Conservation (phyloP, 2,329 filamentous ascomycete species). For the Pseudocercospora pini-densiflorae region DNA sequence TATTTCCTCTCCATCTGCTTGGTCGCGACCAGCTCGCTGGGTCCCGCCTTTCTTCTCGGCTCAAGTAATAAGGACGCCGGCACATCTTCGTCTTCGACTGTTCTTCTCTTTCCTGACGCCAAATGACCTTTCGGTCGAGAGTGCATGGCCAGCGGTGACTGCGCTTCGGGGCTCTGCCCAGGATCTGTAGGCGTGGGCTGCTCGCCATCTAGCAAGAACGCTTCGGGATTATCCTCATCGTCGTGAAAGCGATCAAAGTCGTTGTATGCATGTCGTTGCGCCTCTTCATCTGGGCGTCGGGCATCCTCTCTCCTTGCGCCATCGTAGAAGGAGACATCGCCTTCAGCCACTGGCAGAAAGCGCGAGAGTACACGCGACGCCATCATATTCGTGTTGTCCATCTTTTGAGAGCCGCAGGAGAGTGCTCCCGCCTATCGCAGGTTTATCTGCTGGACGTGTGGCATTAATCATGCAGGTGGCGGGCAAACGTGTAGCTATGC, state of each 20-base stretch:
- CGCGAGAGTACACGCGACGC: conserved; percentile 59
- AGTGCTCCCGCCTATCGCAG: background rate
- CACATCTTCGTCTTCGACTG: conserved; percentile 65
- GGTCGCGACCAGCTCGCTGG: conserved; percentile 19
- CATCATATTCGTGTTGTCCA: conserved; percentile 47
- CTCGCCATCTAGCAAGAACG: conserved; percentile 56
- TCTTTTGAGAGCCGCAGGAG: conserved; percentile 1
- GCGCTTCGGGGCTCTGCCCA: conserved; percentile 47
- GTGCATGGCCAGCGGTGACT: conserved; percentile 32
- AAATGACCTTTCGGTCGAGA: conserved; percentile 46
- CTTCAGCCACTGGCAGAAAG: conserved; percentile 48
- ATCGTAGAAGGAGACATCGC: conserved; percentile 44
- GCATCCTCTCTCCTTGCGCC: conserved; percentile 51
- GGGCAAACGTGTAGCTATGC: conserved; percentile 4
- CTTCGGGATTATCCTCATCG: conserved; percentile 61
- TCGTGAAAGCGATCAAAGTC: conserved; percentile 55
- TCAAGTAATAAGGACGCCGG: conserved; percentile 67
- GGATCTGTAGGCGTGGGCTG: conserved; percentile 45
- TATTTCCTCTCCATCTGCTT: conserved; percentile 19
- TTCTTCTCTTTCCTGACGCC: conserved; percentile 31
- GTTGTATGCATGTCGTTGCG: conserved; percentile 49
- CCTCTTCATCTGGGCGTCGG: conserved; percentile 44
- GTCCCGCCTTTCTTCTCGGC: conserved; percentile 42
- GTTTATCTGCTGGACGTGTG: background rate
- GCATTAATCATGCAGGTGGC: background rate